A percentile compares a stretch with the other conserved stretches of the same genome.
These are phyloP conservation scores for Didymella segeticola DNA, from an alignment of 2,329 filamentous ascomycete genomes.

Conservation along the genomic window DNA sequence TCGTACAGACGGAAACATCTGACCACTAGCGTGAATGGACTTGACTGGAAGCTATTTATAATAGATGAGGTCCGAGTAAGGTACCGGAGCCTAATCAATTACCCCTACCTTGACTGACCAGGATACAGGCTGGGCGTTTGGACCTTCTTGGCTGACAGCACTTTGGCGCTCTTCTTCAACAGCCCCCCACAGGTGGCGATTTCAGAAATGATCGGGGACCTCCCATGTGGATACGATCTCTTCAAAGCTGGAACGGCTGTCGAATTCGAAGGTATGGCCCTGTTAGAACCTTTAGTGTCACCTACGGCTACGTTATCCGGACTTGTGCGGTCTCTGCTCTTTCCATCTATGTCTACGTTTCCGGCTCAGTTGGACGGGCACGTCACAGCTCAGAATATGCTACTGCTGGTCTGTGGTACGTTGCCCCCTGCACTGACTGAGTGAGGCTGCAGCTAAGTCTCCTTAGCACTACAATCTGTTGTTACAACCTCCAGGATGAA, in stretches of 20 bases:
- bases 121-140: not conserved
- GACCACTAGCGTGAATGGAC: not conserved
- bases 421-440: not conserved
- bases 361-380: not conserved
- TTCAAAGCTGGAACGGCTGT: conserved; percentile 1
- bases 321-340: not conserved
- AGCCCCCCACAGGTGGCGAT: conserved; percentile 4
- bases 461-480: not conserved
- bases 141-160: conserved; percentile 7
- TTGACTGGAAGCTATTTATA: not conserved
- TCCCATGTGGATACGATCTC: conserved; percentile 8
- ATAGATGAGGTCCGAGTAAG: not conserved
- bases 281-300: not conserved
- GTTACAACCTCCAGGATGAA: not conserved
- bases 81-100: not conserved
- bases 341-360: not conserved
- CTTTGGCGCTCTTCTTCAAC: conserved; percentile 11
- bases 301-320: not conserved
- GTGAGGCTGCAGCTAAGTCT: not conserved
- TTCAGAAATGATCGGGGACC: conserved; percentile 10
- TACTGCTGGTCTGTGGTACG: not conserved
- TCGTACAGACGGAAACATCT: not conserved
- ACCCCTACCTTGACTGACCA: not conserved
- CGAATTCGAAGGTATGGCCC: conserved; percentile 4
- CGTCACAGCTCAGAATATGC: not conserved